Conservation (phyloP, 257 asterid species). For the Echium plantagineum region DNA sequence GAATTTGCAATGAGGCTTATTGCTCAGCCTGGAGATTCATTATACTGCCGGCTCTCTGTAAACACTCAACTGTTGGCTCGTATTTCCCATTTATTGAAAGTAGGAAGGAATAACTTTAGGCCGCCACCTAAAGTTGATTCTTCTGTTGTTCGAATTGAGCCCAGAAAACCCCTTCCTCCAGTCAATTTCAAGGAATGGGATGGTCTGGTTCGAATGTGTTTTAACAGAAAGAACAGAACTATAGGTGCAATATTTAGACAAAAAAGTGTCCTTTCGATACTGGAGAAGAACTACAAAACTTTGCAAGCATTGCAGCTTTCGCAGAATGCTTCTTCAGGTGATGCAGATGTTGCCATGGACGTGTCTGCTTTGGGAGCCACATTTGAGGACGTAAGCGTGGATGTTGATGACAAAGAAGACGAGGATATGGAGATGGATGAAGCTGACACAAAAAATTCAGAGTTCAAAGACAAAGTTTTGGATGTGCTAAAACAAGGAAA, state of each 20-base stretch:
- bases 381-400: conserved; percentile 58
- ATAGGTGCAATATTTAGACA: conserved; percentile 70
- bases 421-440: conserved; percentile 74
- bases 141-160: conserved; percentile 89
- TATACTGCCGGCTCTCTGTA: conserved; percentile 90
- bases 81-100: conserved; percentile 76
- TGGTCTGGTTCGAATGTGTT: conserved; percentile 87
- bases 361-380: conserved; percentile 68
- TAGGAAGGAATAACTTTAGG: conserved; percentile 87
- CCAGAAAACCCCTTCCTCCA: conserved; percentile 65
- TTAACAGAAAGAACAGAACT: conserved; percentile 79
- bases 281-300: conserved; percentile 83
- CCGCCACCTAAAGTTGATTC: conserved; percentile 98
- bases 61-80: conserved; percentile 78
- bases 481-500: conserved; percentile 55
- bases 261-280: conserved; percentile 49
- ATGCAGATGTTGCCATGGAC: conserved; percentile 36
- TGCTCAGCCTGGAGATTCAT: conserved; percentile 87
- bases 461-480: conserved; percentile 54
- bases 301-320: conserved; percentile 62
- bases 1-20: conserved; percentile 97
- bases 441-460: conserved; percentile 44
- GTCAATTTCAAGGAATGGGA: conserved; percentile 97
- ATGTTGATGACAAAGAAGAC: conserved; percentile 32
- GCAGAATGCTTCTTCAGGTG: conserved; percentile 34